A percentile compares a stretch with the other conserved stretches of the same genome.
Evolutionary conservation across 495 filamentous ascomycete genomes (phyloP).

Genomic region (Trichoderma orchidacearum): DNA sequence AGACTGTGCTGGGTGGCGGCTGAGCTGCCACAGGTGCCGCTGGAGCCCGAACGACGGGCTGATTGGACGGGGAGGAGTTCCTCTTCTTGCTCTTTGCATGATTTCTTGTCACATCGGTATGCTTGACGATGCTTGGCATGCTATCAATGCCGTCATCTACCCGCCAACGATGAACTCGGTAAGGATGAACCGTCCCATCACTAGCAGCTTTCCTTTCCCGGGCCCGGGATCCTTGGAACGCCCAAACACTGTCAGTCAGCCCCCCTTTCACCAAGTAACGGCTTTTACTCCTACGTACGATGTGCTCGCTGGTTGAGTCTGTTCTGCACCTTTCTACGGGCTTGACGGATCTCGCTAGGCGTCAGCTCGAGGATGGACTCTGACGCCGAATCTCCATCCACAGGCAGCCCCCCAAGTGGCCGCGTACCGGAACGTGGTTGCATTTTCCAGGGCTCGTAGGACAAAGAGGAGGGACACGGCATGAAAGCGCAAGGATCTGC

Average conservation of each 20-base stretch:
- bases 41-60: not conserved
- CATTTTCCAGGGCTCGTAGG: too few species aligned
- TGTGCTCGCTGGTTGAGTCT: conserved; percentile 28
- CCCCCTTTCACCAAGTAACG: too few species aligned
- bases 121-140: not conserved
- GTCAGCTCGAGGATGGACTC: not conserved
- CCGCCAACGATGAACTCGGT: not conserved
- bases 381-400: too few species aligned
- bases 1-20: not conserved
- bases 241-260: not conserved
- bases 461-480: too few species aligned
- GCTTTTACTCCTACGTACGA: conserved; percentile 13
- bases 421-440: too few species aligned
- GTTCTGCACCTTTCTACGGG: conserved; percentile 21
- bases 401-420: too few species aligned
- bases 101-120: too few species aligned
- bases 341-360: not conserved
- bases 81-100: not conserved
- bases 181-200: not conserved
- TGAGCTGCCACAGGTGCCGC: not conserved
- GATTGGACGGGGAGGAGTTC: not conserved
- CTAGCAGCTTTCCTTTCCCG: not conserved
- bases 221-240: not conserved
- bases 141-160: not conserved
- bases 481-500: too few species aligned